Conservation (phyloP, 2,329 filamentous ascomycete genomes). For the Scedosporium aurantiacum region DNA sequence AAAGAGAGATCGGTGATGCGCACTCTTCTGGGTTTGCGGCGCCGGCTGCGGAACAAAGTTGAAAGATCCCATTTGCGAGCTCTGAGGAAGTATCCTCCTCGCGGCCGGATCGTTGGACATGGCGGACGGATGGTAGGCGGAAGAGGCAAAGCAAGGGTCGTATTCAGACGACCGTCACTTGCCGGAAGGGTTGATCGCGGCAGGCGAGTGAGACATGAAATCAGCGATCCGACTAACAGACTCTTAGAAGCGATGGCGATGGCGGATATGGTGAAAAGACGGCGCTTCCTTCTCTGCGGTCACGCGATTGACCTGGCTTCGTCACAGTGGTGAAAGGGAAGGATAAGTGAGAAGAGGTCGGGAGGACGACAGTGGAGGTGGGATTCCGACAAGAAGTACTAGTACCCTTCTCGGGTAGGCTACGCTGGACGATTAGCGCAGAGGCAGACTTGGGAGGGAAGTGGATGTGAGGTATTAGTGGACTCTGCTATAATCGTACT, state of each 20-base stretch:
- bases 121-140: slow-evolving; percentile 11
- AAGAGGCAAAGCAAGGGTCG: neutral
- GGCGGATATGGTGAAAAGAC: slow-evolving; percentile 4
- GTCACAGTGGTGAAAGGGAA: neutral
- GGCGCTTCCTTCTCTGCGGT: neutral
- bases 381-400: neutral
- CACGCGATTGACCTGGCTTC: neutral
- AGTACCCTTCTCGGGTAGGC: neutral
- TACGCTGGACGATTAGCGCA: neutral
- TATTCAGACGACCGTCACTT: neutral
- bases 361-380: neutral
- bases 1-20: slow-evolving; percentile 24
- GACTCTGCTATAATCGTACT: no score
- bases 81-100: slow-evolving; percentile 55
- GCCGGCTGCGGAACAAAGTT: slow-evolving; percentile 56
- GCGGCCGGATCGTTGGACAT: slow-evolving; percentile 55
- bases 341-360: neutral
- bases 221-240: slow-evolving; percentile 12
- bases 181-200: slow-evolving; percentile 2
- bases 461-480: no score
- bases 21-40: slow-evolving; percentile 32
- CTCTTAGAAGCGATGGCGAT: slow-evolving; percentile 5
- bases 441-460: neutral
- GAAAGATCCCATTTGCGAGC: slow-evolving; percentile 62
- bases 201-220: slow-evolving; percentile 19